phyloP scores from a whole-genome alignment of 139 green algal genomes.

The Trebouxia sp. region DNA sequence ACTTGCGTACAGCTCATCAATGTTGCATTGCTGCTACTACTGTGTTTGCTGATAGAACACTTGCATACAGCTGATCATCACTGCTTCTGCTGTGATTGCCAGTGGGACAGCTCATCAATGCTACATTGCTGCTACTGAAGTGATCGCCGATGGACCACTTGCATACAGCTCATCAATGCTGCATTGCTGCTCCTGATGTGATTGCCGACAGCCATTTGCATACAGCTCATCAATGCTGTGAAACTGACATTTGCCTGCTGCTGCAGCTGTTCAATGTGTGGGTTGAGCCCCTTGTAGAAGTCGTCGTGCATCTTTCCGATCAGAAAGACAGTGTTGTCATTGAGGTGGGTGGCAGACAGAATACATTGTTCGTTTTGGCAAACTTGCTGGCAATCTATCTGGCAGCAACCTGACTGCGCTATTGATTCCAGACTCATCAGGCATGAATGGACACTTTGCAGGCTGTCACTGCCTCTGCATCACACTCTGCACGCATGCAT shows the following conservation, averaged over 20 bases:
- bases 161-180: no score
- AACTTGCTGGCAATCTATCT: neutral
- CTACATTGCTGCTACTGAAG: neutral
- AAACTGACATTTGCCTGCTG: neutral
- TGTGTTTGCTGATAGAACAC: no score
- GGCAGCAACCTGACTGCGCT: no score
- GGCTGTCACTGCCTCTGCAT: no score
- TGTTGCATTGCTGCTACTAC: neutral
- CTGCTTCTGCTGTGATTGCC: neutral
- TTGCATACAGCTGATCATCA: no score
- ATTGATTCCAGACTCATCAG: no score
- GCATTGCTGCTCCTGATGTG: no score
- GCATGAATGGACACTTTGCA: no score
- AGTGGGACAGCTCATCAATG: neutral
- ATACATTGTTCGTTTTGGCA: neutral
- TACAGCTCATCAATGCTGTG: neutral
- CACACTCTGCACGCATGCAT: no score
- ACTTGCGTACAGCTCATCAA: no score
- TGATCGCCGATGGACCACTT: no score
- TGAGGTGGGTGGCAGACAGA: neutral
- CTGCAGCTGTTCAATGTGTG: slow-evolving; percentile 62
- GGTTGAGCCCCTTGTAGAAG: slow-evolving; percentile 63
- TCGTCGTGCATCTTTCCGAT: slow-evolving; percentile 29
- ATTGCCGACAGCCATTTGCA: neutral
- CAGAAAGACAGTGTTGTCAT: neutral